Evolutionary conservation across 768 basidiomycete species (phyloP).

Genomic region (Russula sp.): DNA sequence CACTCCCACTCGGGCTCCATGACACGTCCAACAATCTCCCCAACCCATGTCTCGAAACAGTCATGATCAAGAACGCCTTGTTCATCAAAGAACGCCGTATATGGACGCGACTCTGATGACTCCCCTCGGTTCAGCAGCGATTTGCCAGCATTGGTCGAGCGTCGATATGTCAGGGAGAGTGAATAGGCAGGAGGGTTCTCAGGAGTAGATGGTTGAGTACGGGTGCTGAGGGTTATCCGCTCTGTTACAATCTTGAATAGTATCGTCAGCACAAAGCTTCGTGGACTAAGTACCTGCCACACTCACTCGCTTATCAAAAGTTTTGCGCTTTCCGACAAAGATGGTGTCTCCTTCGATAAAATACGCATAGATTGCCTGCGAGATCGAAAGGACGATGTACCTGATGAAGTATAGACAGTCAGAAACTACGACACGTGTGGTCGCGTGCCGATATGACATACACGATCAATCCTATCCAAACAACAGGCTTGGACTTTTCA

Average conservation of each 20-base stretch:
- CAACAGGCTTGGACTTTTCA: constrained; percentile 77
- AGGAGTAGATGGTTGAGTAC: constrained; percentile 55
- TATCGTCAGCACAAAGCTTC: constrained; percentile 8
- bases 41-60: constrained; percentile 75
- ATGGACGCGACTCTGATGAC: constrained; percentile 52
- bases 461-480: constrained; percentile 77
- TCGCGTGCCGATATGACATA: constrained; percentile 42
- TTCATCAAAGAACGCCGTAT: constrained; percentile 78
- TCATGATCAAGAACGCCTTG: constrained; percentile 76
- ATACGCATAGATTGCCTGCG: constrained; percentile 80
- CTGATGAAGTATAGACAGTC: constrained; percentile 40
- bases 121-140: constrained; percentile 72
- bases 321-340: constrained; percentile 87
- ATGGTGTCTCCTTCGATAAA: constrained; percentile 81
- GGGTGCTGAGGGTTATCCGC: constrained; percentile 74
- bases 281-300: background rate
- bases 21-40: constrained; percentile 62
- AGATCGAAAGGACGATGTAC: constrained; percentile 67
- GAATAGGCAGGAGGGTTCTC: constrained; percentile 62
- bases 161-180: constrained; percentile 65
- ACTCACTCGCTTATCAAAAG: constrained; percentile 79
- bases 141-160: constrained; percentile 83
- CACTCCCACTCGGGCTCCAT: constrained; percentile 57
- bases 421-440: constrained; percentile 3
- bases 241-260: constrained; percentile 78